Conservation (phyloP, 345 rosid genomes). For the Excoecaria cochinchinensis region DNA sequence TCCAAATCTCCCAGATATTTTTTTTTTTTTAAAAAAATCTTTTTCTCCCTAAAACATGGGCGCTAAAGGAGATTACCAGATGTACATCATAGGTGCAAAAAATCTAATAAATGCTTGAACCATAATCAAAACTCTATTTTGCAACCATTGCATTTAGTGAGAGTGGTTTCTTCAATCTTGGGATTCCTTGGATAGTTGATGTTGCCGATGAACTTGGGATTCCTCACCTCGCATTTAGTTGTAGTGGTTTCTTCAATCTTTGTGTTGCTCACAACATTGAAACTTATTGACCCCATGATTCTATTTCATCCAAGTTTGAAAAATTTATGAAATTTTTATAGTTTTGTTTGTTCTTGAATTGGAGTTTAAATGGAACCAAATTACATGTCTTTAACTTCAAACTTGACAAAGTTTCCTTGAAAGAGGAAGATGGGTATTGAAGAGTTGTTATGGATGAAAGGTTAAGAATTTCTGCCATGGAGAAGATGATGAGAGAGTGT, state of each 20-base stretch:
- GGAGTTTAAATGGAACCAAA: too few species aligned
- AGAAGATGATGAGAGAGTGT: too few species aligned
- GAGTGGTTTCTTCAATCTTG: too few species aligned
- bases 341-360: too few species aligned
- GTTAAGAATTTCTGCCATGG: too few species aligned
- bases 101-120: conserved; percentile 24
- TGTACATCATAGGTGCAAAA: conserved; percentile 24
- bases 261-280: conserved; percentile 22
- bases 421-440: too few species aligned
- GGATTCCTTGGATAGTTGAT: conserved; percentile 24
- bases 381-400: too few species aligned
- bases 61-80: conserved; percentile 1
- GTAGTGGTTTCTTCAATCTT: conserved; percentile 38
- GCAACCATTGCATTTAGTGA: conserved; percentile 31
- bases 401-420: too few species aligned
- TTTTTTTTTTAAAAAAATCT: neutral
- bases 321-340: too few species aligned
- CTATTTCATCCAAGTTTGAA: too few species aligned
- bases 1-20: too few species aligned
- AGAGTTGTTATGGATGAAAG: too few species aligned
- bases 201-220: conserved; percentile 27
- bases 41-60: conserved; percentile 13
- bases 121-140: conserved; percentile 7
- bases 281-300: conserved; percentile 17
- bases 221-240: conserved; percentile 37